A percentile compares a stretch with the other conserved stretches of the same genome.
Evolutionary conservation across 768 basidiomycete genomes (phyloP).

Genomic region (Boletus rex-veris): DNA sequence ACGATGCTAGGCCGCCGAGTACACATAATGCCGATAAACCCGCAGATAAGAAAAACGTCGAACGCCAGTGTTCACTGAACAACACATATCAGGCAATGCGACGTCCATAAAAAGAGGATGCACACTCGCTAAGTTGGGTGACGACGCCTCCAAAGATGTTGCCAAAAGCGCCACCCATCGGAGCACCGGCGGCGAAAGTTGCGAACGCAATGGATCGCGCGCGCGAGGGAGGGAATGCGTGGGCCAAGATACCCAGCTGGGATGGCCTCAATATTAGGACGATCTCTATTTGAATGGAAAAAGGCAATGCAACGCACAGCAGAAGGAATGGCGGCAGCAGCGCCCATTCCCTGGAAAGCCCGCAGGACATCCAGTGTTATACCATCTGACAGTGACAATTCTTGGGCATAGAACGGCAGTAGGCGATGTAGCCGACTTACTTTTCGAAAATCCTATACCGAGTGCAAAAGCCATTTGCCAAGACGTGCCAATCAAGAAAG

Average conservation of each 20-base stretch:
- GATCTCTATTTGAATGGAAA: neutral
- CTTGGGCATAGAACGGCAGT: neutral
- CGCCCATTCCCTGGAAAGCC: conserved; percentile 77
- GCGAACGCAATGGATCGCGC: conserved; percentile 77
- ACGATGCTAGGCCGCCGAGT: conserved; percentile 51
- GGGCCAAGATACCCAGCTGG: conserved; percentile 79
- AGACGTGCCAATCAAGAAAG: conserved; percentile 59
- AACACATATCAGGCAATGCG: neutral
- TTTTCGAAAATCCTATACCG: conserved; percentile 60
- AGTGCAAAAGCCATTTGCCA: conserved; percentile 56
- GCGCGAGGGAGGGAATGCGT: conserved; percentile 65
- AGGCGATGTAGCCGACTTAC: conserved; percentile 26
- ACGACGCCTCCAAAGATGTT: conserved; percentile 67
- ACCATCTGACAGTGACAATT: conserved; percentile 39
- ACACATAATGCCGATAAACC: conserved; percentile 54
- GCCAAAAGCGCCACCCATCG: conserved; percentile 74
- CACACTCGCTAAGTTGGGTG: conserved; percentile 48
- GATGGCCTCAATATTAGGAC: neutral
- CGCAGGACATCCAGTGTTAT: conserved; percentile 67
- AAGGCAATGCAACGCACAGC: conserved; percentile 41
- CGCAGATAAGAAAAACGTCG: conserved; percentile 56
- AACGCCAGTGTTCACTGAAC: conserved; percentile 56
- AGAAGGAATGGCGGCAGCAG: conserved; percentile 72
- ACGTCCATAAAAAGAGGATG: neutral
- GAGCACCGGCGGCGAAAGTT: conserved; percentile 80